Conservation (phyloP, 2,329 filamentous ascomycete genomes). For the Hypoxylon sp. region DNA sequence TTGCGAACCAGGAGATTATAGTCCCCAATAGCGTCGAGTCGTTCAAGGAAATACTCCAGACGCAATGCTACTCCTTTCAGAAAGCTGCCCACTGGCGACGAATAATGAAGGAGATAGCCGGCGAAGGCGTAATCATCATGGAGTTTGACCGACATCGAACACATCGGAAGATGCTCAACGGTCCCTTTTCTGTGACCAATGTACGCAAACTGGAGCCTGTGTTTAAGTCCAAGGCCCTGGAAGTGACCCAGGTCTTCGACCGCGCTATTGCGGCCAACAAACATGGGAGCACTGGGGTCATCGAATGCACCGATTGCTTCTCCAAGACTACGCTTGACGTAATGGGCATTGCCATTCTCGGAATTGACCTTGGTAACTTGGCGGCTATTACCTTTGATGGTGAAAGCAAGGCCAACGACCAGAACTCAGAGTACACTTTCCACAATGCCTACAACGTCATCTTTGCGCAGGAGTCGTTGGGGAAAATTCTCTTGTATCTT, state of each 20-base stretch:
- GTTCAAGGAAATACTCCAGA: conserved; percentile 50
- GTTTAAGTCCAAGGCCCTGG: conserved; percentile 53
- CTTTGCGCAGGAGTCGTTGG: conserved; percentile 19
- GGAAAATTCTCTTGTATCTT: conserved; percentile 27
- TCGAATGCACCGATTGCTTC: conserved; percentile 29
- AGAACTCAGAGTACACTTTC: conserved; percentile 21
- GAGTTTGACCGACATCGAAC: conserved; percentile 56
- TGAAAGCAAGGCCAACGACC: not conserved
- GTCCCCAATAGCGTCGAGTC: conserved; percentile 47
- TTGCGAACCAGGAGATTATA: conserved; percentile 50
- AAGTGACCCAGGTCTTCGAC: conserved; percentile 20
- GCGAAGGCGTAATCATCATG: conserved; percentile 55
- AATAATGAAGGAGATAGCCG: conserved; percentile 48
- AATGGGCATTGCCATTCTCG: conserved; percentile 33
- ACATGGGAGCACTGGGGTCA: conserved; percentile 11
- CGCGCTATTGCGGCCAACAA: conserved; percentile 14
- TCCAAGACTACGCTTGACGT: conserved; percentile 38
- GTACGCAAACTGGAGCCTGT: conserved; percentile 55
- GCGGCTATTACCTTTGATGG: not conserved
- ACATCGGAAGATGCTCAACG: conserved; percentile 55
- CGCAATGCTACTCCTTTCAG: conserved; percentile 53
- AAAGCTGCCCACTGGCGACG: conserved; percentile 49
- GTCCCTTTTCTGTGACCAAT: conserved; percentile 53
- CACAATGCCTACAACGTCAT: conserved; percentile 34
- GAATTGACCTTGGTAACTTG: conserved; percentile 28